phyloP scores from a whole-genome alignment of 75 land plant species.

The Sequoiadendron giganteum region DNA sequence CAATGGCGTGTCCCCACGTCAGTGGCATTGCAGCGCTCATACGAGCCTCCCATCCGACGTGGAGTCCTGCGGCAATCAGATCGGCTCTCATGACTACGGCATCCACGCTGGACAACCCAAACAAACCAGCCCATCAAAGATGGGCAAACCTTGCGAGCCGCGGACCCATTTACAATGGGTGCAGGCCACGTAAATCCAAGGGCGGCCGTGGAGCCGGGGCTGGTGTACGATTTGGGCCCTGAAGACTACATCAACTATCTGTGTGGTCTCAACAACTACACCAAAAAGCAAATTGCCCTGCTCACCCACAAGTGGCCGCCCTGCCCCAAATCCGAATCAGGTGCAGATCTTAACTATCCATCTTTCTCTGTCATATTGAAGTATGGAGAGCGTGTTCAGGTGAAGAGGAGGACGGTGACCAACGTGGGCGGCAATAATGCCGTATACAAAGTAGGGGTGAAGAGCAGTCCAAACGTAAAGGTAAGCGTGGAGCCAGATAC shows the following conservation, averaged over 20 bases:
- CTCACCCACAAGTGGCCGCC: not conserved
- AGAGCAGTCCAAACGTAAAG: slow-evolving; percentile 25
- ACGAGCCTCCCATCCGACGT: slow-evolving; percentile 21
- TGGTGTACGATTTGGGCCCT: not conserved
- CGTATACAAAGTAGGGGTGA: slow-evolving; percentile 31
- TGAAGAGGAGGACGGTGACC: not conserved
- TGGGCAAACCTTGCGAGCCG: not conserved
- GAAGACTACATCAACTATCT: too few relatives aligned
- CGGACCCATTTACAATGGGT: slow-evolving; percentile 17
- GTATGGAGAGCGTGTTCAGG: too few relatives aligned
- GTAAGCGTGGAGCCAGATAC: slow-evolving; percentile 47
- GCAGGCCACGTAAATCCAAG: slow-evolving; percentile 15
- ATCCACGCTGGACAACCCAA: too few relatives aligned
- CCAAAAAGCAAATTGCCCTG: too few relatives aligned
- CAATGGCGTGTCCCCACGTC: slow-evolving; percentile 45
- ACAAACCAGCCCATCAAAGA: too few relatives aligned
- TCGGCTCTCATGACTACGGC: slow-evolving; percentile 27
- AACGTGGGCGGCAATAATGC: slow-evolving; percentile 20
- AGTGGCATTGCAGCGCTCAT: slow-evolving; percentile 27
- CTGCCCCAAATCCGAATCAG: slow-evolving; percentile 10
- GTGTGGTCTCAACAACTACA: too few relatives aligned
- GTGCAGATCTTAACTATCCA: slow-evolving; percentile 45
- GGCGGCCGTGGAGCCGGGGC: slow-evolving; percentile 17
- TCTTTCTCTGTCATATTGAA: slow-evolving; percentile 21
- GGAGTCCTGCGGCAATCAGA: slow-evolving; percentile 35